Conservation (phyloP, 2,329 filamentous ascomycete genomes). For the Taxawa tesnikishii region DNA sequence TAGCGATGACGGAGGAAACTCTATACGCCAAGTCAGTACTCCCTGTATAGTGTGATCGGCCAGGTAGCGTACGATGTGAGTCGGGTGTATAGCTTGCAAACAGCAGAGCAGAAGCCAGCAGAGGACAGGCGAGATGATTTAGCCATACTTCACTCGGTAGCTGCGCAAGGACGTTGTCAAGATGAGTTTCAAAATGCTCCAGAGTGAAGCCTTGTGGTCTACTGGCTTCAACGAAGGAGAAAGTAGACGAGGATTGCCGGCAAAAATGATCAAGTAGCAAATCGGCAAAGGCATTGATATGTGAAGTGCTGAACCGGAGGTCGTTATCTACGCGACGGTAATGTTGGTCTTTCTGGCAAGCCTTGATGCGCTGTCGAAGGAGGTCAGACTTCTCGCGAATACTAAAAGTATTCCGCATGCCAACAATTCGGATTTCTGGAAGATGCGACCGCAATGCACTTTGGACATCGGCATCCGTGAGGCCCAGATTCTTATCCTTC, state of each 20-base stretch:
- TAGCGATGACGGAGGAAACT: slow-evolving; percentile 5
- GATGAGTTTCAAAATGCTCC: slow-evolving; percentile 10
- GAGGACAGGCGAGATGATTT: slow-evolving; percentile 12
- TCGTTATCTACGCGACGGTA: too few relatives aligned
- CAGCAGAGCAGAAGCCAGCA: slow-evolving; percentile 15
- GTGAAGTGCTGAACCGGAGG: slow-evolving; percentile 9
- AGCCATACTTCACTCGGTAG: slow-evolving; percentile 14
- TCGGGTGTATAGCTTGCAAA: slow-evolving; percentile 14
- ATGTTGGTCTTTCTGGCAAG: too few relatives aligned
- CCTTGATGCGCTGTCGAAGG: too few relatives aligned
- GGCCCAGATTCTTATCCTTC: too few relatives aligned
- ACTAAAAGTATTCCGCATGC: too few relatives aligned
- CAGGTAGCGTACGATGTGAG: slow-evolving; percentile 11
- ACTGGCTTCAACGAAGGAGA: slow-evolving; percentile 11
- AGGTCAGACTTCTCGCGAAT: too few relatives aligned
- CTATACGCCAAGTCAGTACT: too few relatives aligned
- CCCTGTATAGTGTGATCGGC: too few relatives aligned
- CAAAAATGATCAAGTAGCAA: slow-evolving; percentile 8
- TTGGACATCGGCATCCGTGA: too few relatives aligned
- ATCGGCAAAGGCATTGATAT: slow-evolving; percentile 10
- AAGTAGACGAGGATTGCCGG: neutral
- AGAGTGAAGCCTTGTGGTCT: slow-evolving; percentile 10
- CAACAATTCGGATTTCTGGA: too few relatives aligned
- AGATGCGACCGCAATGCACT: slow-evolving; percentile 1
- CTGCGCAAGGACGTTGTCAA: slow-evolving; percentile 12